Conservation (phyloP, 805 yeast species). For the Kuraishia ogatae region DNA sequence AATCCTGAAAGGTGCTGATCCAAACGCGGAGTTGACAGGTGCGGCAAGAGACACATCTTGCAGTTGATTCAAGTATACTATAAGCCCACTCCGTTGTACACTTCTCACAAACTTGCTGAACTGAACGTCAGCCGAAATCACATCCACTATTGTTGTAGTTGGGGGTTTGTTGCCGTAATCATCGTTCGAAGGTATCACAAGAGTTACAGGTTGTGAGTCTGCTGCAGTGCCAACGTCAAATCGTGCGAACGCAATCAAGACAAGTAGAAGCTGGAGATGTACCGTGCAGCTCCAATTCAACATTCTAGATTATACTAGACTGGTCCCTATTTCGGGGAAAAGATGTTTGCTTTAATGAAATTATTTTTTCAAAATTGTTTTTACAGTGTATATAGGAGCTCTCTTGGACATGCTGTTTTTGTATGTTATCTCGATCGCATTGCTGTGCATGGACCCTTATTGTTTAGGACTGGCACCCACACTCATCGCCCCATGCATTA, state of each 20-base stretch:
- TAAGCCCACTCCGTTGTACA: slow-evolving; percentile 52
- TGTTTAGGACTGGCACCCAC: neutral
- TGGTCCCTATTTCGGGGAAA: neutral
- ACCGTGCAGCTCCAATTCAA: neutral
- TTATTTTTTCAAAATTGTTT: too few species aligned
- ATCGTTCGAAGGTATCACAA: neutral
- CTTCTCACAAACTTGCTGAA: slow-evolving; percentile 55
- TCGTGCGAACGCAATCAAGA: neutral
- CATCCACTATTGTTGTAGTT: slow-evolving; percentile 48
- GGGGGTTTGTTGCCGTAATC: slow-evolving; percentile 13
- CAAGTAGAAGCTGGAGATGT: neutral
- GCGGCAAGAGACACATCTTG: slow-evolving; percentile 68
- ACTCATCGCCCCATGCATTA: neutral
- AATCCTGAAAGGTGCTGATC: slow-evolving; percentile 1
- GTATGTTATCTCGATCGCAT: neutral
- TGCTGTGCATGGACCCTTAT: neutral
- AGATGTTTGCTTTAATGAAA: too few species aligned
- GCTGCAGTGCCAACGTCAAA: slow-evolving; percentile 1
- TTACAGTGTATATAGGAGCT: neutral
- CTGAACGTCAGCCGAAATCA: slow-evolving; percentile 58
- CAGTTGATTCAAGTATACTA: slow-evolving; percentile 52
- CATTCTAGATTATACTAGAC: neutral
- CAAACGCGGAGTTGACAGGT: slow-evolving; percentile 73
- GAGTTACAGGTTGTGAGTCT: neutral
- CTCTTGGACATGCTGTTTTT: neutral